Conservation (phyloP, 2,329 filamentous ascomycete species). For the Cercospora janseana region DNA sequence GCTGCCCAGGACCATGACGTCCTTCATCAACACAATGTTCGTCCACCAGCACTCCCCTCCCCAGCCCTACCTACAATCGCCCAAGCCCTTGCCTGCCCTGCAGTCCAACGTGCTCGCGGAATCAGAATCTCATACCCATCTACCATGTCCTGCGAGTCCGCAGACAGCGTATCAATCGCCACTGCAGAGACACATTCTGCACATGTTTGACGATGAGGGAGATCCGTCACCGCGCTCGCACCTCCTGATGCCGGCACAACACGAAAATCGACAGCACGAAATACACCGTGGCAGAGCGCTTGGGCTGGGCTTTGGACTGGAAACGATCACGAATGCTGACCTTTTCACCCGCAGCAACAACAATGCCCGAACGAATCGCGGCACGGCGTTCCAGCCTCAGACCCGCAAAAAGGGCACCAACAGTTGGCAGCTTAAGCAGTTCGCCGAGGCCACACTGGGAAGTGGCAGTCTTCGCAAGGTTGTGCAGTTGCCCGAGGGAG, state of each 20-base stretch:
- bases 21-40: constrained; percentile 79
- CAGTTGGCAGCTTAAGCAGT: constrained; percentile 92
- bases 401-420: constrained; percentile 80
- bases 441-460: constrained; percentile 93
- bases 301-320: constrained; percentile 27
- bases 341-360: constrained; percentile 42
- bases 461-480: constrained; percentile 94
- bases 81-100: constrained; percentile 44
- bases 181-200: constrained; percentile 36
- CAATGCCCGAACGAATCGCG: constrained; percentile 61
- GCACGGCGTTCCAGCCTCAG: constrained; percentile 88
- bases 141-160: constrained; percentile 32
- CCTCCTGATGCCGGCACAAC: too few relatives aligned
- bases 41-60: constrained; percentile 42
- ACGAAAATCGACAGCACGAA: constrained; percentile 28
- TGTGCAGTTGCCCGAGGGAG: constrained; percentile 93
- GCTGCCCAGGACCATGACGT: constrained; percentile 56
- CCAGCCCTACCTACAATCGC: constrained; percentile 18
- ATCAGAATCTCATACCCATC: constrained; percentile 41
- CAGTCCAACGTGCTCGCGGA: constrained; percentile 44
- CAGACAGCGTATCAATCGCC: constrained; percentile 35
- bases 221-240: constrained; percentile 19
- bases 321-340: constrained; percentile 36
- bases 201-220: constrained; percentile 27
- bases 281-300: constrained; percentile 20